Percentiles rank a stretch among this genome's conserved stretches.
phyloP scores from a whole-genome alignment of 2,329 filamentous ascomycete species.

The Curvularia sp. region DNA sequence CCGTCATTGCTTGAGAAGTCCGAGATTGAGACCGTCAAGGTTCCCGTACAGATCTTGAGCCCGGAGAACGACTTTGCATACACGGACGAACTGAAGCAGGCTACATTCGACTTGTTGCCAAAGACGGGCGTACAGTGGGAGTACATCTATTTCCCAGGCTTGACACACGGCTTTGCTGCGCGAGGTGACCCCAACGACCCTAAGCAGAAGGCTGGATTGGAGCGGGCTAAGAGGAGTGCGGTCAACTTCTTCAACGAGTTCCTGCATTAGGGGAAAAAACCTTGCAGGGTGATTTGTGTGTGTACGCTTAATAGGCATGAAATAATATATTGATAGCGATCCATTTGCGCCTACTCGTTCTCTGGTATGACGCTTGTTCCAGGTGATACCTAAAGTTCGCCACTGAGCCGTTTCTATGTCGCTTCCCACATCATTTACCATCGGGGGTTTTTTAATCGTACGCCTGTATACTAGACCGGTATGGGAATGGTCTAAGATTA shows the following conservation, averaged over 20 bases:
- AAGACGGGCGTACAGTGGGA: slow-evolving; percentile 43
- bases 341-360: not conserved
- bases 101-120: slow-evolving; percentile 38
- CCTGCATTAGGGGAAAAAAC: slow-evolving; percentile 32
- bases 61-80: slow-evolving; percentile 40
- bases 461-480: too few relatives aligned
- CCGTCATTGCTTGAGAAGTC: slow-evolving; percentile 41
- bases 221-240: slow-evolving; percentile 44
- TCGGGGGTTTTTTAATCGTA: too few relatives aligned
- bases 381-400: not conserved
- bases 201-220: slow-evolving; percentile 42
- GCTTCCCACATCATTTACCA: too few relatives aligned
- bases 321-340: not conserved
- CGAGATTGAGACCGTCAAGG: slow-evolving; percentile 42
- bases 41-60: slow-evolving; percentile 42
- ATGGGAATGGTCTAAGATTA: too few relatives aligned
- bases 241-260: slow-evolving; percentile 46
- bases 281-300: not conserved
- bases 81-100: slow-evolving; percentile 43
- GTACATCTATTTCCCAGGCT: slow-evolving; percentile 45
- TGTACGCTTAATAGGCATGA: not conserved
- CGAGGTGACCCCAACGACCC: slow-evolving; percentile 37
- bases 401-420: too few relatives aligned
- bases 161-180: slow-evolving; percentile 45
- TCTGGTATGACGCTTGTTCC: not conserved